Evolutionary conservation across 1,139 yeast genomes (phyloP), one percentile per base, ranked within the genome.

Genomic region (Kluyveromyces sp.): DNA sequence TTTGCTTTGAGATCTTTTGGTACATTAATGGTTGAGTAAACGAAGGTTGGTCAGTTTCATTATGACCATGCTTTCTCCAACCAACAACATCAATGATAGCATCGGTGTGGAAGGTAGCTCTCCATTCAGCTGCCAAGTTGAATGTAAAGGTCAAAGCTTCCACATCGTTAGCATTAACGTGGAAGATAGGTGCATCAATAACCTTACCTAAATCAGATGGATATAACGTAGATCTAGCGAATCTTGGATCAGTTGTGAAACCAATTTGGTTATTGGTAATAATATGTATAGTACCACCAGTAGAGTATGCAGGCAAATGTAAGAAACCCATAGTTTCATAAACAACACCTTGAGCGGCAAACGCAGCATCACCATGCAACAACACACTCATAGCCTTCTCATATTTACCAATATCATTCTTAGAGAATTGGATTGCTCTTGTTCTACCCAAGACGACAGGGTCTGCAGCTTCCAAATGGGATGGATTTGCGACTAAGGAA

Each of bases 21-120:
- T 92, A 92, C 99, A 92, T 92, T 61, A 89, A 72, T 45, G 99
- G 99, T 72, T 92, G 99, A 41, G 99, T 92, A 79, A 92, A 92
- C 41, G 96, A 75, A 50, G 99, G 98, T 75, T 92, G 98, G 73
- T 92, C 99, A 57, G 97, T 92, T 77, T 92, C 99, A 69, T 92
- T 92, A 77, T 92, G 99, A 69, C 99, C 99, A 67, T 92, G 81
- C 72, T 90, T 90, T 75, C 99, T 82, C 86, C 94, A 92, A 70
- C 98, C 96, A 63, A 92, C 97, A 63, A 94, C 84, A 70, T 92
- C 99, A 62, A 92, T 83, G 60, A 92, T 87, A 52, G 89, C 97
- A 66, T 94, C 98, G 49, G 95, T 78, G 73, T 90, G 92, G 89
- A 85, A 92, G 53, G 87, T 82, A 45, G 95, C 88, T 74, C 98